Evolutionary conservation across 768 basidiomycete genomes (phyloP).

Genomic region (Tricholoma flavovirens): DNA sequence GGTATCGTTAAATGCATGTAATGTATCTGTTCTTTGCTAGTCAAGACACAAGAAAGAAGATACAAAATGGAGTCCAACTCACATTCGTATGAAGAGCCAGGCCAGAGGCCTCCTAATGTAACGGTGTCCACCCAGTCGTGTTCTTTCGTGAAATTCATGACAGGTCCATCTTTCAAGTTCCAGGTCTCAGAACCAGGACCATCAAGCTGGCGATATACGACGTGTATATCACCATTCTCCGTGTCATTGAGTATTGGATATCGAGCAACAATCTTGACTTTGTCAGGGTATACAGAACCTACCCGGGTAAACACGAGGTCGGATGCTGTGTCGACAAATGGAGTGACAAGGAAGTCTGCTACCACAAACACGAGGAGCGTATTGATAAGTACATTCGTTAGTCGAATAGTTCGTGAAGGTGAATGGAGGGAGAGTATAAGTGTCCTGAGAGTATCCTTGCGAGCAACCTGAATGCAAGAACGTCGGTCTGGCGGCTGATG

Average conservation of each 20-base stretch:
- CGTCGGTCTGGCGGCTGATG: background rate
- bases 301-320: conserved; percentile 61
- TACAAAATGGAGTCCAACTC: conserved; percentile 11
- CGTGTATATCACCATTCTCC: conserved; percentile 27
- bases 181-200: conserved; percentile 31
- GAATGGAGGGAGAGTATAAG: conserved; percentile 31
- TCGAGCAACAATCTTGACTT: conserved; percentile 58
- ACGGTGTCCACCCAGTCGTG: conserved; percentile 58
- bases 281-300: conserved; percentile 63
- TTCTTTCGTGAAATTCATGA: conserved; percentile 34
- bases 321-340: conserved; percentile 48
- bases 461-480: background rate
- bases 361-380: conserved; percentile 27
- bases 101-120: conserved; percentile 56
- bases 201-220: conserved; percentile 40
- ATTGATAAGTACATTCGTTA: conserved; percentile 27
- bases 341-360: conserved; percentile 48
- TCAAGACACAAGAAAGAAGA: background rate
- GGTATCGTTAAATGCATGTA: background rate
- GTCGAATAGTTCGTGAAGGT: conserved; percentile 22
- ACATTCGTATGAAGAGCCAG: conserved; percentile 69
- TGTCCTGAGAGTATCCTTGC: conserved; percentile 5
- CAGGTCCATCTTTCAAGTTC: conserved; percentile 58
- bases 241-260: conserved; percentile 39
- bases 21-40: background rate